Percentiles rank a stretch among this genome's conserved stretches.
phyloP scores from a whole-genome alignment of 2,329 filamentous ascomycete species.

The Pyricularia sp. region DNA sequence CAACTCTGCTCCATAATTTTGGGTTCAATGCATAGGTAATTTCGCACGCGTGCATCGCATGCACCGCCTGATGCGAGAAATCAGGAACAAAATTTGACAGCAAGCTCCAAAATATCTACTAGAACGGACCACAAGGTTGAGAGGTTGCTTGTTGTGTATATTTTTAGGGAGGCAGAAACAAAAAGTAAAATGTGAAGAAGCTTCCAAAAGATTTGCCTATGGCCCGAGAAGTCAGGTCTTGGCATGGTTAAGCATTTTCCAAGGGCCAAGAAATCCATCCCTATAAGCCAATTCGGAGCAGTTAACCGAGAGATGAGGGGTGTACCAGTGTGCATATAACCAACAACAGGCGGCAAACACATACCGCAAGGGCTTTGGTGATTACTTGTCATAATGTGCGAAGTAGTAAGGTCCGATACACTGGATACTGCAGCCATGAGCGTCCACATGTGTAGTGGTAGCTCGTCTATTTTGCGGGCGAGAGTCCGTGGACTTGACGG shows the following conservation, averaged over 20 bases:
- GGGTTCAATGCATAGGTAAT: too few relatives aligned
- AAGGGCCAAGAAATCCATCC: not conserved
- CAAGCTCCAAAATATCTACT: too few relatives aligned
- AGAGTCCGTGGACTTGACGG: not conserved
- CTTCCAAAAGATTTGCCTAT: not conserved
- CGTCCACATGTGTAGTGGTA: not conserved
- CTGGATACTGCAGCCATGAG: not conserved
- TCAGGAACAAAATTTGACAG: not conserved
- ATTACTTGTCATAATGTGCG: not conserved
- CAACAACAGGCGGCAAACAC: not conserved
- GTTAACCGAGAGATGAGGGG: not conserved
- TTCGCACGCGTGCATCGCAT: too few relatives aligned
- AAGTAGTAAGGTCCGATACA: not conserved
- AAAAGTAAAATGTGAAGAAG: not conserved
- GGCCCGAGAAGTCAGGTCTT: not conserved
- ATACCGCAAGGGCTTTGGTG: not conserved
- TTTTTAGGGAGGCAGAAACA: not conserved
- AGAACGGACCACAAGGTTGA: not conserved
- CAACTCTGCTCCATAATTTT: too few relatives aligned
- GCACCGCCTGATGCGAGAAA: not conserved
- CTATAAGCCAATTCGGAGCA: not conserved
- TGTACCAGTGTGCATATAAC: not conserved
- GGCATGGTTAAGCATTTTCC: not conserved
- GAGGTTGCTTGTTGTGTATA: not conserved
- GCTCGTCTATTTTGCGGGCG: not conserved